Conservation (phyloP, 495 filamentous ascomycete genomes). For the Penicillium canariense region DNA sequence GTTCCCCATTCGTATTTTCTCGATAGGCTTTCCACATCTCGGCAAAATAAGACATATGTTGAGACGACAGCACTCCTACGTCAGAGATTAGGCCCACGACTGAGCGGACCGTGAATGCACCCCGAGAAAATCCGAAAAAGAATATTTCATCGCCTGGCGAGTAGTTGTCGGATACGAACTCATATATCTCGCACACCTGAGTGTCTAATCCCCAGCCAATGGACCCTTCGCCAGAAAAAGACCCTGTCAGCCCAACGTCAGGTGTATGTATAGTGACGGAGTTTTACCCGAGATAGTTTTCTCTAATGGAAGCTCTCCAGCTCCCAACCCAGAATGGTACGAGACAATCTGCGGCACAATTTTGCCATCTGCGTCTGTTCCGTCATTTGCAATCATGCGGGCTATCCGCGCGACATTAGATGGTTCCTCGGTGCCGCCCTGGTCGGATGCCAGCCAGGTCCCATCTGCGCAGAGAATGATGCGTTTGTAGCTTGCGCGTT, state of each 20-base stretch:
- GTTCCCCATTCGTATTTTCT: slow-evolving; percentile 23
- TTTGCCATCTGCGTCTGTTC: slow-evolving; percentile 6
- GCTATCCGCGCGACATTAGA: slow-evolving; percentile 22
- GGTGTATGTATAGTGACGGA: not conserved
- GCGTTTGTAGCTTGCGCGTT: slow-evolving; percentile 8
- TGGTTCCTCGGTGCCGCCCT: slow-evolving; percentile 15
- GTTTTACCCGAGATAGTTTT: not conserved
- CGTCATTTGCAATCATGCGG: slow-evolving; percentile 11
- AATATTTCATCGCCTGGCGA: slow-evolving; percentile 52
- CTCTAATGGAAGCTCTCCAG: slow-evolving; percentile 6
- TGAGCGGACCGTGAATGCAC: slow-evolving; percentile 54
- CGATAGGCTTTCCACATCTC: slow-evolving; percentile 48
- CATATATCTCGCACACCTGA: slow-evolving; percentile 13
- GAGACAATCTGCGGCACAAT: slow-evolving; percentile 22
- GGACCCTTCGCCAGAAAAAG: slow-evolving; percentile 3
- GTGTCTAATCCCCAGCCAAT: slow-evolving; percentile 11
- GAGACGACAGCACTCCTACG: slow-evolving; percentile 43
- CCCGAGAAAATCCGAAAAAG: slow-evolving; percentile 58
- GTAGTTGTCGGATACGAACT: slow-evolving; percentile 35
- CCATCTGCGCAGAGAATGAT: slow-evolving; percentile 26
- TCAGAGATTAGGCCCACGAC: slow-evolving; percentile 51
- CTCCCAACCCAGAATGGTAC: slow-evolving; percentile 23
- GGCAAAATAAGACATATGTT: slow-evolving; percentile 39
- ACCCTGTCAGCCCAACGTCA: not conserved
- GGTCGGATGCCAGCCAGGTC: slow-evolving; percentile 20